Evolutionary conservation across 2,329 filamentous ascomycete genomes (phyloP).

Genomic region (Fusarium succisae): DNA sequence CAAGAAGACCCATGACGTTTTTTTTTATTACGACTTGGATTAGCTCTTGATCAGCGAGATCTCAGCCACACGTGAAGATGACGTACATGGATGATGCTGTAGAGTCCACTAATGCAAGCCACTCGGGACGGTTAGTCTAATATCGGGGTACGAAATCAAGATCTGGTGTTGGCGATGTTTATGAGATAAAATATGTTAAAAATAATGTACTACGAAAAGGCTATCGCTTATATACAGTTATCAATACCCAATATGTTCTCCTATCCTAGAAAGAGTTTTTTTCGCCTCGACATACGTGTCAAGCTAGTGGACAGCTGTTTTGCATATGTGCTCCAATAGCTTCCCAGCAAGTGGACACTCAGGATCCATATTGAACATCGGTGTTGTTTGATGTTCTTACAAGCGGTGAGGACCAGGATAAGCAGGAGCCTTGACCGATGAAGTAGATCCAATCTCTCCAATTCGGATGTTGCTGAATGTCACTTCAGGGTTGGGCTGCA

Average conservation of each 20-base stretch:
- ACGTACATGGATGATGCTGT: slow-evolving; percentile 5
- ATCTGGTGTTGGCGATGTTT: not conserved
- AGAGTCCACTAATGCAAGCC: slow-evolving; percentile 8
- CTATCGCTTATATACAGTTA: slow-evolving; percentile 2
- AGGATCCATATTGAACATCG: slow-evolving; percentile 1
- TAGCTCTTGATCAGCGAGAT: not conserved
- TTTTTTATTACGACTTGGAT: not conserved
- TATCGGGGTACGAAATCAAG: not conserved
- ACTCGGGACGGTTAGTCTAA: not conserved
- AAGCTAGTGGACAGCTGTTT: slow-evolving; percentile 24
- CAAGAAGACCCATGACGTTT: slow-evolving; percentile 25
- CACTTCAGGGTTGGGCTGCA: slow-evolving; percentile 60
- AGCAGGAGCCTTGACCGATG: slow-evolving; percentile 11
- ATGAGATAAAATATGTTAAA: not conserved
- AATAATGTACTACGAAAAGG: not conserved
- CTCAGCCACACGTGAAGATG: slow-evolving; percentile 11
- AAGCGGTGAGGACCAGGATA: slow-evolving; percentile 9
- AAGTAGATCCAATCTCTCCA: slow-evolving; percentile 67
- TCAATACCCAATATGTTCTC: not conserved
- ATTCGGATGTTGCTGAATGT: slow-evolving; percentile 66
- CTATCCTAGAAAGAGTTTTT: not conserved
- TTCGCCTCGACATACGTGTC: slow-evolving; percentile 14
- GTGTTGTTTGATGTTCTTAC: not conserved
- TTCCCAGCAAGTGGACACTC: not conserved
- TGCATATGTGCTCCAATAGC: slow-evolving; percentile 21